phyloP scores from a whole-genome alignment of 495 filamentous ascomycete genomes.

The Penicillium antarcticum region DNA sequence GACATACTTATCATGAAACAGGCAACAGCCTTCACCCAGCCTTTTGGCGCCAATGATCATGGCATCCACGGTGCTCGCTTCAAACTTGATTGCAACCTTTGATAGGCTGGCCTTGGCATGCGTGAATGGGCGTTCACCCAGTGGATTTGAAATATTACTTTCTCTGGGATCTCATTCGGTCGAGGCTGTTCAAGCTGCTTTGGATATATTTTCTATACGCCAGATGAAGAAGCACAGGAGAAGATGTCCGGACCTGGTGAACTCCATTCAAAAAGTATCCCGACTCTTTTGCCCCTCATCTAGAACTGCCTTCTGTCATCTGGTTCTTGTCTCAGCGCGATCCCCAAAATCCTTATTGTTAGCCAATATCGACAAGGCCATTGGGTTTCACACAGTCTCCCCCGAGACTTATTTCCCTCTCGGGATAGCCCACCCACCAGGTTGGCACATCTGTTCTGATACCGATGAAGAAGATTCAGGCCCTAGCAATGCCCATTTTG shows the following conservation, averaged over 20 bases:
- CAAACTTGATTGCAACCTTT: constrained; percentile 7
- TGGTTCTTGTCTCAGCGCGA: constrained; percentile 18
- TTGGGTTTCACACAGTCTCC: constrained; percentile 26
- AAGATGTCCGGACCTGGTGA: not conserved
- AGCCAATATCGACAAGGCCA: constrained; percentile 16
- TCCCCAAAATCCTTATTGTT: constrained; percentile 7
- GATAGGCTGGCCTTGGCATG: constrained; percentile 19
- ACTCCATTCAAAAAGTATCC: constrained; percentile 9
- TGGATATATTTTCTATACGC: constrained; percentile 9
- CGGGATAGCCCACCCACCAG: not conserved
- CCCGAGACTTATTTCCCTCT: constrained; percentile 14
- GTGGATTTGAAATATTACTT: constrained; percentile 15
- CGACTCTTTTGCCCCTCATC: constrained; percentile 11
- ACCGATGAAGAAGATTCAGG: not conserved
- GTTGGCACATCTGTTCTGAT: constrained; percentile 25
- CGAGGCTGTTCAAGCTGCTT: constrained; percentile 7
- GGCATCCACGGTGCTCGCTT: constrained; percentile 14
- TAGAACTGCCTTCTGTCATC: constrained; percentile 20
- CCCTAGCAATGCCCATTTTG: constrained; percentile 9
- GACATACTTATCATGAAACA: constrained; percentile 4
- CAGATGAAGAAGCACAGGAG: constrained; percentile 1
- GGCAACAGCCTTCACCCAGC: constrained; percentile 10
- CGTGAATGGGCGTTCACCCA: constrained; percentile 2
- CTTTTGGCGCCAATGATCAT: constrained; percentile 13
- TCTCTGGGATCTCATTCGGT: constrained; percentile 22